These are phyloP conservation scores for Macrophomina pseudophaseolina DNA, from an alignment of 2,329 filamentous ascomycete species.

Conservation along the genomic window DNA sequence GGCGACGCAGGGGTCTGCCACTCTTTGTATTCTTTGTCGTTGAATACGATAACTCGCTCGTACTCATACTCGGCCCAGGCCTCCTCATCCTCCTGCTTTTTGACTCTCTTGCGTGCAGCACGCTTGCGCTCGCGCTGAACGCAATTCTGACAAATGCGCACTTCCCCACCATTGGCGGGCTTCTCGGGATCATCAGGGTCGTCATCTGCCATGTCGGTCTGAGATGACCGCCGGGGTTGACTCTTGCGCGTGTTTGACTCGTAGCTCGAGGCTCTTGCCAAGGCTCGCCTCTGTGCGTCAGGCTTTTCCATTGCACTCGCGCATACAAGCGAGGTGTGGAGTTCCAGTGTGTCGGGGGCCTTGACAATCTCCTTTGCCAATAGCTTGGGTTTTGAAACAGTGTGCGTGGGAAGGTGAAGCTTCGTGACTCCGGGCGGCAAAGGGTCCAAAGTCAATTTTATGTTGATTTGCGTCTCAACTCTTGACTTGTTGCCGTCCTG, in stretches of 20 bases:
- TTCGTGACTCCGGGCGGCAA: constrained; percentile 77
- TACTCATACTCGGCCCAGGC: constrained; percentile 65
- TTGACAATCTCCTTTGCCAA: constrained; percentile 74
- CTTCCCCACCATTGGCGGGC: constrained; percentile 87
- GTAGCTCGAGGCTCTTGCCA: constrained; percentile 61
- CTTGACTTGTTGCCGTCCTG: constrained; percentile 70
- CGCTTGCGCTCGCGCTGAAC: constrained; percentile 90
- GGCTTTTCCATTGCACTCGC: constrained; percentile 86
- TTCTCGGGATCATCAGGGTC: constrained; percentile 69
- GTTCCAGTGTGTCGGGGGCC: constrained; percentile 75
- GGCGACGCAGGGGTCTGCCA: constrained; percentile 28
- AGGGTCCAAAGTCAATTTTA: constrained; percentile 77
- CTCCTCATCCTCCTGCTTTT: constrained; percentile 91
- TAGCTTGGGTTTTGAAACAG: constrained; percentile 92
- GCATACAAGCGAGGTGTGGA: constrained; percentile 83
- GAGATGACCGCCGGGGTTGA: constrained; percentile 39
- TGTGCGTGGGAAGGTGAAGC: constrained; percentile 85
- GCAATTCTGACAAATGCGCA: constrained; percentile 90
- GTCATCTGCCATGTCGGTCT: constrained; percentile 49
- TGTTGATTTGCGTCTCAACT: constrained; percentile 94
- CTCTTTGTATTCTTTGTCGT: constrained; percentile 44
- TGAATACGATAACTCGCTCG: constrained; percentile 50
- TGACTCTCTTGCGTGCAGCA: constrained; percentile 88
- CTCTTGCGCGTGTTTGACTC: constrained; percentile 44
- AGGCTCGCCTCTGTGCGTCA: constrained; percentile 68